A percentile compares a stretch with the other conserved stretches of the same genome.
Conservation (phyloP, 257 asterid genomes). For the Solanum phureja region DNA sequence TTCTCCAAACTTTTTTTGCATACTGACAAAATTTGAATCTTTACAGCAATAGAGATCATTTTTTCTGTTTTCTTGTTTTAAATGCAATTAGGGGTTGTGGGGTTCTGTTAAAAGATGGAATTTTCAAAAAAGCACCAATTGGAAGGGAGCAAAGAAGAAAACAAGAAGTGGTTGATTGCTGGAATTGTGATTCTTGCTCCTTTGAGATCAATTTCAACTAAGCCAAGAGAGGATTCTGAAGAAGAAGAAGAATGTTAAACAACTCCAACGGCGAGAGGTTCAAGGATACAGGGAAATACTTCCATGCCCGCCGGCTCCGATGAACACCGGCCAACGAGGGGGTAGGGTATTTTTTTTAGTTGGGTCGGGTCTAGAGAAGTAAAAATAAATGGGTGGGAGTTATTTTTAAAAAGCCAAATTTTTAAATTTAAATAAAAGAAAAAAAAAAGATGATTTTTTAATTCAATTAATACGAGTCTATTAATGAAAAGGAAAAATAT, state of each 20-base stretch:
- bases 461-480: background rate
- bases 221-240: slow-evolving; percentile 26
- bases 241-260: slow-evolving; percentile 29
- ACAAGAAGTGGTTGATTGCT: slow-evolving; percentile 55
- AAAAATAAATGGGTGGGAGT: background rate
- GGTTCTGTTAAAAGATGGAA: background rate
- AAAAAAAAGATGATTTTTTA: background rate
- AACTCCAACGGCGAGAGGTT: slow-evolving; percentile 60
- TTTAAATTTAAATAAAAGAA: too few species aligned
- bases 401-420: background rate
- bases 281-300: slow-evolving; percentile 49
- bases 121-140: background rate
- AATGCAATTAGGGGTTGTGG: background rate
- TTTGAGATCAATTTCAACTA: slow-evolving; percentile 42
- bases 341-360: background rate
- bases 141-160: slow-evolving; percentile 19
- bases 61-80: background rate
- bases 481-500: background rate
- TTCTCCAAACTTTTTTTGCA: background rate
- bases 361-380: background rate
- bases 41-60: background rate
- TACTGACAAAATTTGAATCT: background rate
- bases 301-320: slow-evolving; percentile 66
- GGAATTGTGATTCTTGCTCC: slow-evolving; percentile 53
- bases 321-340: slow-evolving; percentile 44